These are phyloP conservation scores for Phlyctochytrium arcticum DNA, from an alignment of 192 early-diverging fungal genomes.

Conservation along the genomic window DNA sequence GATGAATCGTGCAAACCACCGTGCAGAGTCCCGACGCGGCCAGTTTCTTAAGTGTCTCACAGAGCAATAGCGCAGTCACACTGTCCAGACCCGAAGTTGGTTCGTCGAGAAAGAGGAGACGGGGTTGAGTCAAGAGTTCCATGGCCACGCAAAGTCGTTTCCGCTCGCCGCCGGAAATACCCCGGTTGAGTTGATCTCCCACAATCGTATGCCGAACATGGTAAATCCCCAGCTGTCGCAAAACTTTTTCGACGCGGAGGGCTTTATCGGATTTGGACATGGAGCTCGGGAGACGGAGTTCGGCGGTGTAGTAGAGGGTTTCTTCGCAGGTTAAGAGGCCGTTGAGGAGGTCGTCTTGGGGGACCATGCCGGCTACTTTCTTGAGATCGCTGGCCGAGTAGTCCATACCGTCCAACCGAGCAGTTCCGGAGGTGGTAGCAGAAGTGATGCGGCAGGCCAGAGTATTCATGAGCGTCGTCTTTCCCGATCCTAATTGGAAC, in stretches of 20 bases:
- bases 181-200: slow-evolving; percentile 71
- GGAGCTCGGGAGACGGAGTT: slow-evolving; percentile 25
- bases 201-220: slow-evolving; percentile 42
- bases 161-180: slow-evolving; percentile 86
- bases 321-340: slow-evolving; percentile 53
- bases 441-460: slow-evolving; percentile 30
- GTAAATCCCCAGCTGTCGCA: slow-evolving; percentile 22
- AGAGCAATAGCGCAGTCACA: slow-evolving; percentile 63
- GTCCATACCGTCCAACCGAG: slow-evolving; percentile 28
- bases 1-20: slow-evolving; percentile 79
- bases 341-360: slow-evolving; percentile 46
- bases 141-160: slow-evolving; percentile 79
- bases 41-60: slow-evolving; percentile 69
- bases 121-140: slow-evolving; percentile 80
- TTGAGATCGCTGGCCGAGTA: slow-evolving; percentile 23
- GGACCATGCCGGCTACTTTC: slow-evolving; percentile 44
- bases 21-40: slow-evolving; percentile 54
- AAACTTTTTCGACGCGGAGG: slow-evolving; percentile 18
- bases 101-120: slow-evolving; percentile 83
- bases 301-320: slow-evolving; percentile 45
- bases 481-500: too few species aligned
- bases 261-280: slow-evolving; percentile 30
- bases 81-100: slow-evolving; percentile 84
- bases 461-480: slow-evolving; percentile 47
- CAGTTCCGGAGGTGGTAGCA: slow-evolving; percentile 28